Conservation (phyloP, 345 rosid species). For the Eutrema japonicum region DNA sequence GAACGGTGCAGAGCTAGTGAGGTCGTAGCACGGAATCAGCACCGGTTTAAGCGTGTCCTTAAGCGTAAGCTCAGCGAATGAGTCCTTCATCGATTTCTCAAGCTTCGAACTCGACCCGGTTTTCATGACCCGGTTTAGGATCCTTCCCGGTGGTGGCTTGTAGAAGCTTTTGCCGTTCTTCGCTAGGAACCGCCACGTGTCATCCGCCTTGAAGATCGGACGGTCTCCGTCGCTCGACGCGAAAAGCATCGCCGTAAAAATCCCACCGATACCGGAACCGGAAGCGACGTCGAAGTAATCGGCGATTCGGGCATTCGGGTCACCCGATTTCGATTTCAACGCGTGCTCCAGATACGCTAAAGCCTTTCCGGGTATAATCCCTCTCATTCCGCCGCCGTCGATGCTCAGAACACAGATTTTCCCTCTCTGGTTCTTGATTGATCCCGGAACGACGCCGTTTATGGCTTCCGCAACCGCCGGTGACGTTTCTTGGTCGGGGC, state of each 20-base stretch:
- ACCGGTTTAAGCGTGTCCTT: constrained; percentile 93
- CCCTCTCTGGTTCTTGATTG: constrained; percentile 85
- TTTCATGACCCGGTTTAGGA: constrained; percentile 59
- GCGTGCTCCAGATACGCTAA: constrained; percentile 80
- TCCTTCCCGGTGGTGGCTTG: constrained; percentile 43
- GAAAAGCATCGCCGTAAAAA: constrained; percentile 94
- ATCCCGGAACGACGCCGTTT: constrained; percentile 42
- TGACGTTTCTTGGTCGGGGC: constrained; percentile 40
- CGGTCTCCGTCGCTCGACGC: constrained; percentile 68
- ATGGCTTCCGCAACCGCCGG: constrained; percentile 14
- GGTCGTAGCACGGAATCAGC: constrained; percentile 86
- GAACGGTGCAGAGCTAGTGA: constrained; percentile 86
- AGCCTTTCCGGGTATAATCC: constrained; percentile 88
- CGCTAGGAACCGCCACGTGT: constrained; percentile 82
- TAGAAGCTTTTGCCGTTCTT: constrained; percentile 66
- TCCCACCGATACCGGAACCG: constrained; percentile 87
- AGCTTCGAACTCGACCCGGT: constrained; percentile 55
- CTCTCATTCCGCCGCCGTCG: constrained; percentile 94
- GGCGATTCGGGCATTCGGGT: constrained; percentile 86
- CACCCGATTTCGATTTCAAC: constrained; percentile 72
- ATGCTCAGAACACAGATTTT: constrained; percentile 83
- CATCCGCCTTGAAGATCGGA: constrained; percentile 81
- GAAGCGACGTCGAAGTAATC: constrained; percentile 95
- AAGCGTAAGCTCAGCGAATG: constrained; percentile 67
- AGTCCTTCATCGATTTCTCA: constrained; percentile 75